phyloP scores from a whole-genome alignment of 1,284 basidiomycete species.

The Polyporus tsugae region DNA sequence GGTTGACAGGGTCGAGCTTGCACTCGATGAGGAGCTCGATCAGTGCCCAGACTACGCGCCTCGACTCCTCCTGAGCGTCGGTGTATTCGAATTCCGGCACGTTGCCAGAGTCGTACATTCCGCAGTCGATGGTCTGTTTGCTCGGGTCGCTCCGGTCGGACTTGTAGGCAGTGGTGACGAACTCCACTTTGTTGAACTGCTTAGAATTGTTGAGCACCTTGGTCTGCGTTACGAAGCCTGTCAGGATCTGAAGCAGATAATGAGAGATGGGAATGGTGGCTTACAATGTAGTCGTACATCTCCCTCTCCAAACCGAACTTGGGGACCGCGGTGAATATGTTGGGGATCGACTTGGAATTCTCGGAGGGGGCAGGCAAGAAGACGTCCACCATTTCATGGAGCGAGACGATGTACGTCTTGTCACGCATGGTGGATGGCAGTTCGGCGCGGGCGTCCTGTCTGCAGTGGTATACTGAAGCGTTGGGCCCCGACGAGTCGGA shows the following conservation, averaged over 20 bases:
- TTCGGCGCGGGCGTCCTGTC: neutral
- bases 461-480: neutral
- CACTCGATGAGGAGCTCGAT: slow-evolving; percentile 20
- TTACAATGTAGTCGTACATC: slow-evolving; percentile 12
- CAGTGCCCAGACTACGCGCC: neutral
- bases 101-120: neutral
- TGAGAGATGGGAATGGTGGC: neutral
- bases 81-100: neutral
- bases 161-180: slow-evolving; percentile 4
- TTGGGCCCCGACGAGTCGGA: too few relatives aligned
- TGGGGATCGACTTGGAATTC: neutral
- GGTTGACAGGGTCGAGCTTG: slow-evolving; percentile 1
- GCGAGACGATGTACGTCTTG: neutral
- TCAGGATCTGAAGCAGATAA: neutral
- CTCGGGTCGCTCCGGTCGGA: neutral
- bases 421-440: neutral
- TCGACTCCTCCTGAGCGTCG: neutral
- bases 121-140: slow-evolving; percentile 4
- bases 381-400: slow-evolving; percentile 6
- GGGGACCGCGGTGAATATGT: neutral
- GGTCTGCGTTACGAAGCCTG: neutral
- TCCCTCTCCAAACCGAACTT: neutral
- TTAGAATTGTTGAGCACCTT: neutral
- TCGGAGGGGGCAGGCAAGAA: neutral
- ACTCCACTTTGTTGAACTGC: neutral